Base-by-base conservation (phyloP, 345 rosid genomes). In the Streptanthus diversifolius region DNA sequence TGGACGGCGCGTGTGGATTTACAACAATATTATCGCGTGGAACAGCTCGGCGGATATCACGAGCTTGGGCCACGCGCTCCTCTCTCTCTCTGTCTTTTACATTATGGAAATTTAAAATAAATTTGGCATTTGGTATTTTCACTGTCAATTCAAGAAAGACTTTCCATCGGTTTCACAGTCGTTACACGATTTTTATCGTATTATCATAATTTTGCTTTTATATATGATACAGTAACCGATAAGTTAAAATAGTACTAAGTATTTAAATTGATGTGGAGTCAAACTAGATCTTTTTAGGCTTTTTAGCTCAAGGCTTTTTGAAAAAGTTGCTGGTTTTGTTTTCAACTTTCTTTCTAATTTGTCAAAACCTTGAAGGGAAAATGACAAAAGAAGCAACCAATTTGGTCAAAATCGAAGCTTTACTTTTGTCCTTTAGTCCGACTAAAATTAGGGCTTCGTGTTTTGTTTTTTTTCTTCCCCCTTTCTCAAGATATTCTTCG, bases 41-140 rank as follows among this genome's bases (percentile, higher is more conserved):
- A 14, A 18, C 45, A 19, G 54, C 40, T 52, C 62, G 80, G 82
- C 84, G 83, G 87, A 80, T 61, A 70, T 71, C 76, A 77, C 83
- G 72, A 83, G 67, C 79, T 66, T 75, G 51, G 65, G 71, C 82
- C 82, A 66, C 74, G 3, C 15, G 40, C 44, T 47, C 48, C 7
- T 37, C 55, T 45, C 14, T 37, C 36, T 57, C 37, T 33, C 47
- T 41, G 43, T 24, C 33, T 18, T 30, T 45, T 37, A 15, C 45
- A 13, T 41, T 52, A n/a, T 43, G n/a, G 0, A n/a, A 14, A 45
- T 1, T 17, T 7, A 15, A 45, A 45, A 15, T 3, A 8, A 18
- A 45, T 13, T 41, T 41, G 24, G 24, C 49, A 44, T 17, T 44
- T 15, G 22, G 9, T 18, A 45, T 8, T 45, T n/a, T 30, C 18